A percentile compares a stretch with the other conserved stretches of the same genome.
phyloP scores from a whole-genome alignment of 495 filamentous ascomycete genomes.

The Zalerion maritima region DNA sequence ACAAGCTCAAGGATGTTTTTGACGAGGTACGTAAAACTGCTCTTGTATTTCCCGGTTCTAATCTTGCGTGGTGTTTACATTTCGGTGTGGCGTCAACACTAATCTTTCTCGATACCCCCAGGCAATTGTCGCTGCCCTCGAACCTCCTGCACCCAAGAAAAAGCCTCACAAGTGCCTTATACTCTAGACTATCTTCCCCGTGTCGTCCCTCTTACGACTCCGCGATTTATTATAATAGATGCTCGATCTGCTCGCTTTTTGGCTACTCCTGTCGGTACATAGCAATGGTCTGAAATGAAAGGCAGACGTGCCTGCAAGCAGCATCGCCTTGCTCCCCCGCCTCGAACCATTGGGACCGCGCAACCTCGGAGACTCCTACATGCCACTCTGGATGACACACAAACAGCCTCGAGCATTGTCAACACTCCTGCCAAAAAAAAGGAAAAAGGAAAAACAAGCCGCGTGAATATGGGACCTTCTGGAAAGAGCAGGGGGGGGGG shows the following conservation, averaged over 20 bases:
- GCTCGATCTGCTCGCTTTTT: conserved; percentile 3
- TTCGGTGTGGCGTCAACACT: not conserved
- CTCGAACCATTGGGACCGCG: too few species aligned
- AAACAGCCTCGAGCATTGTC: too few species aligned
- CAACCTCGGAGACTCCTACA: too few species aligned
- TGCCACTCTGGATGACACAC: too few species aligned
- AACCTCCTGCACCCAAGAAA: conserved; percentile 67
- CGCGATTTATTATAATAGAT: conserved; percentile 4
- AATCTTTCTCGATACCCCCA: conserved; percentile 14
- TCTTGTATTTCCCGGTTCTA: conserved; percentile 2
- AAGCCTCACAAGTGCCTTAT: conserved; percentile 34
- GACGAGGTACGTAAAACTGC: conserved; percentile 62
- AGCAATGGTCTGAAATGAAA: too few species aligned
- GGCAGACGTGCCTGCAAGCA: conserved; percentile 1
- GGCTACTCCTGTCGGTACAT: too few species aligned
- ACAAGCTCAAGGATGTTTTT: conserved; percentile 97
- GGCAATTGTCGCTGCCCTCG: conserved; percentile 82
- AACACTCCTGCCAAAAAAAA: too few species aligned
- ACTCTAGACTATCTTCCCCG: conserved; percentile 21
- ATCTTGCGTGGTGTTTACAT: conserved; percentile 2
- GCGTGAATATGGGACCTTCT: too few species aligned
- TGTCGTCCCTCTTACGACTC: conserved; percentile 3
- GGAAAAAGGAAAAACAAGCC: too few species aligned
- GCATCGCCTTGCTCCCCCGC: too few species aligned
- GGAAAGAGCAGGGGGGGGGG: too few species aligned